Evolutionary conservation across 2,329 filamentous ascomycete species (phyloP), one percentile per base, ranked within the genome.

Genomic region (Scleromitrula shiraiana): DNA sequence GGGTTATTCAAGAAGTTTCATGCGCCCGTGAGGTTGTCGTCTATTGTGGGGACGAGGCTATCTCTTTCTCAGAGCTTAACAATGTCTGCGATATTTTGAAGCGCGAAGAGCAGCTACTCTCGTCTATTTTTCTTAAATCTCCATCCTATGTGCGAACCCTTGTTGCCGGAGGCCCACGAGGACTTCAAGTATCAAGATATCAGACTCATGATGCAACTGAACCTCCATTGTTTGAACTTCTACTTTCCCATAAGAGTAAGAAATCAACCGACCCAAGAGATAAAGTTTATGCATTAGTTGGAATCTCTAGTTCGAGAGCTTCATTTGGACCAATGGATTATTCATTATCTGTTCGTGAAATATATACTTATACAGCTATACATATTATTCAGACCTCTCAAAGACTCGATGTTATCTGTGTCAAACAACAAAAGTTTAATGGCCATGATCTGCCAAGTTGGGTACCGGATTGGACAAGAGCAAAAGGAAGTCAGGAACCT

Each of bases 1-100:
- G 68, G 69, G 65, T 71, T 1, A 62, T 72, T 0, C 68, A 72
- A 52, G 69, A 71, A 52, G 63, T 71, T 12, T 62, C 64, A 0
- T 57, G 68, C 22, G 67, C 68, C 0, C 53, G 51, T 23, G 51
- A 54, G 3, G 65, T 64, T 5, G 58, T 51, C 4, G 56, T 73
- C 0, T 64, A 66, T 38, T 70, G 68, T 51, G 69, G 69, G 2
- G 30, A 50, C 0, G 59, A 68, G 4, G 43, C 43, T 1, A 64
- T 70, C 5, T 38, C 55, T 1, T 71, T 68, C 68, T 47, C 54
- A 5, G 56, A 66, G 1, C 64, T 72, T 20, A 49, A 61, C 15
- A 49, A 35, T 7, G 52, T 56, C 2, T 57, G 54, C 40, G 53
- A 57, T 32, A 49, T 56, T 8, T 27, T 61, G 3, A 50, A 47